Percentiles rank a stretch among this genome's conserved stretches.
Conservation (phyloP, 164 flowering plant species). For the Litsea cubeba region DNA sequence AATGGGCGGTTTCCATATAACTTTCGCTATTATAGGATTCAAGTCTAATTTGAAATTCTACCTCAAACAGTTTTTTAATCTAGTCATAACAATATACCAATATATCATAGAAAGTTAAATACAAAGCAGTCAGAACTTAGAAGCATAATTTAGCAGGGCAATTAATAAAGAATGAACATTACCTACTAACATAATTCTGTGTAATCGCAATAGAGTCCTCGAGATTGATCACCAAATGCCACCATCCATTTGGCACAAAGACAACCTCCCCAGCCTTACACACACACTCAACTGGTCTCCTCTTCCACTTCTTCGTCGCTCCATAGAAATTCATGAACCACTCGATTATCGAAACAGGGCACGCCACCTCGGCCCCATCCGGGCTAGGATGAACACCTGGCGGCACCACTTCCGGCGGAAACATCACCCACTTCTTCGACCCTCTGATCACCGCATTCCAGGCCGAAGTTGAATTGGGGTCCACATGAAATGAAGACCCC, state of each 20-base stretch:
- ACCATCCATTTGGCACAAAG: conserved; percentile 98
- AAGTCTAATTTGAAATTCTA: too few relatives aligned
- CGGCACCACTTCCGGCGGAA: conserved; percentile 89
- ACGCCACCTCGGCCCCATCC: conserved; percentile 97
- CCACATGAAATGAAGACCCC: conserved; percentile 87
- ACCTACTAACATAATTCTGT: conserved; percentile 96
- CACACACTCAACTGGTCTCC: conserved; percentile 81
- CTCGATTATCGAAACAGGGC: conserved; percentile 92
- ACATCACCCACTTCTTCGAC: conserved; percentile 93
- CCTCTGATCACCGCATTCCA: conserved; percentile 97
- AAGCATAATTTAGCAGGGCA: not conserved
- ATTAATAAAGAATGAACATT: conserved; percentile 6
- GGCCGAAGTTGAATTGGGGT: conserved; percentile 98
- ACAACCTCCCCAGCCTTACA: conserved; percentile 94
- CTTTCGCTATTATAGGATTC: too few relatives aligned
- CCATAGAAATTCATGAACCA: conserved; percentile 99
- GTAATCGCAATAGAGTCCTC: conserved; percentile 97
- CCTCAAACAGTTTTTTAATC: too few relatives aligned
- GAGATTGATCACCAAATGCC: conserved; percentile 98
- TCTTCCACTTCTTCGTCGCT: conserved; percentile 67
- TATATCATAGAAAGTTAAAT: too few relatives aligned
- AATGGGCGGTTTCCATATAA: too few relatives aligned
- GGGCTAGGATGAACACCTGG: conserved; percentile 99
- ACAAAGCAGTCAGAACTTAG: not conserved
- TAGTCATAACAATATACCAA: not conserved